phyloP scores from a whole-genome alignment of 2,329 filamentous ascomycete species.

The Spiromastix sp. region DNA sequence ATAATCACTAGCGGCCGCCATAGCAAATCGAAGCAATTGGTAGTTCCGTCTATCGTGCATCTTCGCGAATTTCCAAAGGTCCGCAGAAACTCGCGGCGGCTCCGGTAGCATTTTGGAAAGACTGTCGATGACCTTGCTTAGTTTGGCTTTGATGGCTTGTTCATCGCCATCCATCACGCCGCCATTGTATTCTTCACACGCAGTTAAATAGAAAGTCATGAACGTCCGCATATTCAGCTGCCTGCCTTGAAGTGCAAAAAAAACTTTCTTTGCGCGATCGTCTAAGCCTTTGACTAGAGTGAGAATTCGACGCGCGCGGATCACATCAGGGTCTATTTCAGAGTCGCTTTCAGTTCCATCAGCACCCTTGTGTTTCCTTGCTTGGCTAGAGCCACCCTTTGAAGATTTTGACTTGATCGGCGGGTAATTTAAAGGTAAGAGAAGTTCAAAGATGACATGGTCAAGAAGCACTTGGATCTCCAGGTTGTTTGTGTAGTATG shows the following conservation, averaged over 20 bases:
- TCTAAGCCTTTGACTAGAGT: conserved; percentile 72
- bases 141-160: conserved; percentile 54
- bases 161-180: conserved; percentile 64
- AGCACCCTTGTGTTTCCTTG: conserved; percentile 43
- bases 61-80: conserved; percentile 85
- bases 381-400: conserved; percentile 38
- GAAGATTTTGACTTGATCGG: conserved; percentile 48
- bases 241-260: conserved; percentile 73
- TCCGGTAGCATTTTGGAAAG: conserved; percentile 70
- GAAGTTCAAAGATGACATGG: conserved; percentile 71
- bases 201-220: conserved; percentile 63
- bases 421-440: conserved; percentile 85
- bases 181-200: conserved; percentile 85
- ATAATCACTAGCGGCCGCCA: conserved; percentile 79
- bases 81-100: conserved; percentile 55
- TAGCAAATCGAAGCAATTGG: conserved; percentile 77
- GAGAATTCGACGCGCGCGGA: conserved; percentile 75
- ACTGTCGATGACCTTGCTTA: conserved; percentile 64
- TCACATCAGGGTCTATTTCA: conserved; percentile 42
- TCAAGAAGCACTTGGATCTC: conserved; percentile 81
- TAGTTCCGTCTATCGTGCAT: conserved; percentile 83
- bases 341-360: conserved; percentile 26
- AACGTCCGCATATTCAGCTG: conserved; percentile 66
- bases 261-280: conserved; percentile 67
- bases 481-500: conserved; percentile 78